phyloP scores from a whole-genome alignment of 2,329 filamentous ascomycete species.

The Cladobotryum mycophilum region DNA sequence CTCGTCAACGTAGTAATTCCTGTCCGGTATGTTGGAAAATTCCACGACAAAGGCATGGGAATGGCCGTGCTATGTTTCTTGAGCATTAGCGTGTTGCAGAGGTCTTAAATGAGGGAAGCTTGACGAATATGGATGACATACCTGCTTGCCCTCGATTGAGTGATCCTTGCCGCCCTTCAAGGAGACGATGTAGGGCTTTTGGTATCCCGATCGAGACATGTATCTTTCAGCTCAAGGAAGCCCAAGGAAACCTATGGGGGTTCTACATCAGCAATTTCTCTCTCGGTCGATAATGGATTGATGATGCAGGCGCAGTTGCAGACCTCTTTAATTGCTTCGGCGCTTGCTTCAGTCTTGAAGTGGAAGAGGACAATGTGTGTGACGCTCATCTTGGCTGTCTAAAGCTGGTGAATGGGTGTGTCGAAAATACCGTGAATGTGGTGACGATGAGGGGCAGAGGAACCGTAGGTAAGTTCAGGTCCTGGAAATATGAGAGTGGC shows the following conservation, averaged over 20 bases:
- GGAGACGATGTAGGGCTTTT: neutral
- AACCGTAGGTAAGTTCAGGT: too few species aligned
- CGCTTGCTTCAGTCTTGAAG: conserved; percentile 48
- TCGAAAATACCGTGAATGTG: too few species aligned
- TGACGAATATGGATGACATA: neutral
- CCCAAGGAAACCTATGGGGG: conserved; percentile 35
- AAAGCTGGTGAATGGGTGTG: too few species aligned
- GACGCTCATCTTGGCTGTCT: conserved; percentile 23
- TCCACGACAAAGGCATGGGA: neutral
- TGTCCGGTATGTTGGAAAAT: neutral
- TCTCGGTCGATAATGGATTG: neutral
- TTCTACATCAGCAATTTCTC: neutral
- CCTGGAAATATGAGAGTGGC: too few species aligned
- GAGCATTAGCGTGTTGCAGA: neutral
- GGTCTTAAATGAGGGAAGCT: neutral
- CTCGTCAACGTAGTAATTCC: neutral
- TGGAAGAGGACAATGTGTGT: conserved; percentile 64
- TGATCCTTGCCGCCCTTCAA: neutral
- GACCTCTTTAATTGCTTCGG: conserved; percentile 44
- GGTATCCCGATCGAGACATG: neutral
- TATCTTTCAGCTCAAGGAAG: neutral
- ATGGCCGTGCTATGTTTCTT: neutral
- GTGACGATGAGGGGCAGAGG: too few species aligned
- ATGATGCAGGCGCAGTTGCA: neutral
- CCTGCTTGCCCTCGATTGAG: neutral